A percentile compares a stretch with the other conserved stretches of the same genome.
phyloP scores from a whole-genome alignment of 1,139 yeast genomes.

The Yamadazyma mexicana region DNA sequence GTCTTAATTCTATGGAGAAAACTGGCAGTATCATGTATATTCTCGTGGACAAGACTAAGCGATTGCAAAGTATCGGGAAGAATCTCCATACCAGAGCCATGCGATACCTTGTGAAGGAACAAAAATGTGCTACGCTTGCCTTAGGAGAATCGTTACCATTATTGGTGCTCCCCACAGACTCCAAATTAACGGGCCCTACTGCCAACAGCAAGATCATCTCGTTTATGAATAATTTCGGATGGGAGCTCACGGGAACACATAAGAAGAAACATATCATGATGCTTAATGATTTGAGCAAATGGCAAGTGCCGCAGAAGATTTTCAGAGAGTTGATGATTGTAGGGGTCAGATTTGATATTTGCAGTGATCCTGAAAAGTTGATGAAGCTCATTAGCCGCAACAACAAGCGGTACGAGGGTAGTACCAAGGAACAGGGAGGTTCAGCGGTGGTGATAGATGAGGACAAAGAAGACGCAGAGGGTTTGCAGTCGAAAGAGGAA shows the following conservation, averaged over 20 bases:
- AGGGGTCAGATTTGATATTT: constrained; percentile 59
- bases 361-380: constrained; percentile 42
- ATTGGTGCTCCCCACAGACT: constrained; percentile 39
- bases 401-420: constrained; percentile 1
- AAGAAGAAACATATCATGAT: constrained; percentile 36
- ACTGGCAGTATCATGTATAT: constrained; percentile 51
- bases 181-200: constrained; percentile 16
- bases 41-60: constrained; percentile 56
- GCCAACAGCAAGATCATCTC: constrained; percentile 24
- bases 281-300: constrained; percentile 35
- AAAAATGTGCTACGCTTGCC: constrained; percentile 40
- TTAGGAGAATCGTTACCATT: constrained; percentile 59
- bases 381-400: constrained; percentile 30
- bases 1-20: constrained; percentile 11
- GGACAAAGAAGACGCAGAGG: constrained; percentile 5
- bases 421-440: constrained; percentile 1
- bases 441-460: constrained; percentile 8
- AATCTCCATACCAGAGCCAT: constrained; percentile 58
- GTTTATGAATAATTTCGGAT: constrained; percentile 41
- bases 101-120: constrained; percentile 48
- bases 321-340: constrained; percentile 59
- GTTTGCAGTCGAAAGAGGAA: constrained; percentile 13
- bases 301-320: constrained; percentile 58
- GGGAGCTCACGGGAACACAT: constrained; percentile 26
- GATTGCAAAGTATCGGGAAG: constrained; percentile 60